Percentiles rank a stretch among this genome's conserved stretches.
Evolutionary conservation across 2,329 filamentous ascomycete species (phyloP).

Genomic region (Phialemoniopsis sp.): DNA sequence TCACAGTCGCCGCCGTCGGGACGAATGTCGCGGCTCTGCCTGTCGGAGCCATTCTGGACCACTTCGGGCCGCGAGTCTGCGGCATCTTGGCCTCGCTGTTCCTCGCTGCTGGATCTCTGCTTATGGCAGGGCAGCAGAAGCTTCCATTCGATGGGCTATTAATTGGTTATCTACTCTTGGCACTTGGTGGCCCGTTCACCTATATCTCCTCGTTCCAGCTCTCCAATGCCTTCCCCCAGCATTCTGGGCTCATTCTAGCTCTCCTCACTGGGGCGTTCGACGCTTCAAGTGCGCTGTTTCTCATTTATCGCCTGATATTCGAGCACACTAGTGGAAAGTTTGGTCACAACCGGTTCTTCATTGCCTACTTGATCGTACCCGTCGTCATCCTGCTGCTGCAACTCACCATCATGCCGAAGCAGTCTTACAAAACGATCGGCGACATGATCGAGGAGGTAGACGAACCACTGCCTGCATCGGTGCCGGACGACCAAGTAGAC

Average conservation of each 20-base stretch:
- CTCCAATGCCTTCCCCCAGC: slow-evolving; percentile 75
- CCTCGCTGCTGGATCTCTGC: slow-evolving; percentile 63
- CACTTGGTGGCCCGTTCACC: slow-evolving; percentile 74
- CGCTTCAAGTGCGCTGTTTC: slow-evolving; percentile 73
- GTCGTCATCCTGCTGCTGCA: slow-evolving; percentile 62
- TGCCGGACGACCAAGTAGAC: slow-evolving; percentile 47
- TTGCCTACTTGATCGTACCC: slow-evolving; percentile 68
- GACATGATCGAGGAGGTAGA: slow-evolving; percentile 76
- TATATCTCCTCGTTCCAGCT: slow-evolving; percentile 83
- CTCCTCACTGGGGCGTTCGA: slow-evolving; percentile 80
- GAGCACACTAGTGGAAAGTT: slow-evolving; percentile 47
- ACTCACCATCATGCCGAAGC: slow-evolving; percentile 66
- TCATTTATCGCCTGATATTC: slow-evolving; percentile 69
- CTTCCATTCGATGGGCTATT: slow-evolving; percentile 72
- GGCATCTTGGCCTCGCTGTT: slow-evolving; percentile 68
- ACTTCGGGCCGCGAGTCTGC: slow-evolving; percentile 73
- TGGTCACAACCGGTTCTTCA: slow-evolving; percentile 65
- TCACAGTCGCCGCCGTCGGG: slow-evolving; percentile 81
- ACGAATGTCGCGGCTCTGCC: slow-evolving; percentile 86
- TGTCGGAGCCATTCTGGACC: slow-evolving; percentile 79
- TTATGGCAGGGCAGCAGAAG: slow-evolving; percentile 64
- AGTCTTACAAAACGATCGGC: slow-evolving; percentile 80
- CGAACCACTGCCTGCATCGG: slow-evolving; percentile 30
- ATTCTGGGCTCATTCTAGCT: slow-evolving; percentile 76
- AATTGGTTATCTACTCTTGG: slow-evolving; percentile 70